Evolutionary conservation across 495 filamentous ascomycete genomes (phyloP), one percentile per base, ranked within the genome.

Genomic region (Penicillium salamii): DNA sequence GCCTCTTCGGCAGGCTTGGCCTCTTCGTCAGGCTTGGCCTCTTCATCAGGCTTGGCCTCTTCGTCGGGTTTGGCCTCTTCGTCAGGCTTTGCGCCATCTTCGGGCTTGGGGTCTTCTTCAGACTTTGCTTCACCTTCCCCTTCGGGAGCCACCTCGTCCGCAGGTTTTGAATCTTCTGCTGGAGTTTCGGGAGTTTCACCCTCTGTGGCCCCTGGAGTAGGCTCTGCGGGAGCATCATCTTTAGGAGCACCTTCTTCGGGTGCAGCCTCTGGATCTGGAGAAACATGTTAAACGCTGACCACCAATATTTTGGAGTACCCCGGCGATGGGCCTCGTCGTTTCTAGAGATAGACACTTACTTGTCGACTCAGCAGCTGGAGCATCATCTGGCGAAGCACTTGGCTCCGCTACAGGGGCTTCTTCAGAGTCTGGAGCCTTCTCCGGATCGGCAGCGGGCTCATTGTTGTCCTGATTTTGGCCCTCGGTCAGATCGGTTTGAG

Each of bases 391-490:
- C 28, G 45, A 18, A 7, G 34, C 26, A 48, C 19, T 54, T 28
- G 54, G 53, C 42, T 55, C 61, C 29, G 55, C 66, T 48, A 54
- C 55, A 29, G 61, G 46, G 11, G 54, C 36, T 28, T 57, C 54
- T 35, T 64, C 59, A 35, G 62, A 35, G 34, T 59, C 41, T 28
- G 58, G 48, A 29, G 55, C 57, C 23, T 58, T 60, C 46, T 62
- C 54, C 42, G 56, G 43, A 40, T 63, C 64, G 54, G 47, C 42
- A 43, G 39, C 45, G 58, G 60, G 52, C 46, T 54, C 50, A 32
- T 65, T 64, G 60, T 65, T 65, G 53, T 66, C 66, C 69, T 74
- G 69, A 50, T 61, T 58, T 52, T 74, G 67, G 51, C 56, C 54
- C 49, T 60, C 50, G 53, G 70, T 74, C 67, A 72, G 70, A 62